Evolutionary conservation across 2,329 filamentous ascomycete species (phyloP).

Genomic region (Aspergillus spinulosporus): DNA sequence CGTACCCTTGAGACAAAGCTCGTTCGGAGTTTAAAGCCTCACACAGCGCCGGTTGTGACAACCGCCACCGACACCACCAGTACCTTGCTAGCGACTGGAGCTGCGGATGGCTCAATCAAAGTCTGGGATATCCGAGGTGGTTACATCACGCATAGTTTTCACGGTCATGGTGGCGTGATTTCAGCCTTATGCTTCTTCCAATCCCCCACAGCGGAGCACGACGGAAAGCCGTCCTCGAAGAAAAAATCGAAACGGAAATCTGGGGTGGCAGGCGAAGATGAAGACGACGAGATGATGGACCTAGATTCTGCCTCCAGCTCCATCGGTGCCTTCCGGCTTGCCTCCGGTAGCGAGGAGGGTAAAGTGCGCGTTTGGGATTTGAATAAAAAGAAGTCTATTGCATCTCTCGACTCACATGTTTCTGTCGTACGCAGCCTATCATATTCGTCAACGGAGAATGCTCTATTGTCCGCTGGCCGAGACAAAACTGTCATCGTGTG

Average conservation of each 20-base stretch:
- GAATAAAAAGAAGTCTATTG: constrained; percentile 74
- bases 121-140: constrained; percentile 93
- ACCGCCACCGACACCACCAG: constrained; percentile 82
- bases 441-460: constrained; percentile 72
- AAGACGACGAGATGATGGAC: constrained; percentile 48
- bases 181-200: constrained; percentile 93
- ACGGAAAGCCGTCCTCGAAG: constrained; percentile 45
- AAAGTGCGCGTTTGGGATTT: constrained; percentile 91
- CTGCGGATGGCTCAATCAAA: constrained; percentile 90
- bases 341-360: constrained; percentile 90
- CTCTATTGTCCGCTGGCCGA: constrained; percentile 78
- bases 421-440: constrained; percentile 89
- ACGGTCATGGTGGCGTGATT: constrained; percentile 86
- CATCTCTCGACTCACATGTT: constrained; percentile 84
- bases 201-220: constrained; percentile 52
- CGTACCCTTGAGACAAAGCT: constrained; percentile 65
- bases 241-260: constrained; percentile 45
- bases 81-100: constrained; percentile 87
- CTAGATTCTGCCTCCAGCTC: constrained; percentile 41
- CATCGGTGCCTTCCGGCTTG: constrained; percentile 70
- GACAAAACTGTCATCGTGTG: constrained; percentile 95
- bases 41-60: constrained; percentile 84
- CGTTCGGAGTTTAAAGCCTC: constrained; percentile 80
- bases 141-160: constrained; percentile 92
- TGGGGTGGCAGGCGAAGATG: constrained; percentile 36